A percentile compares a stretch with the other conserved stretches of the same genome.
These are phyloP conservation scores for Antitrichia curtipendula DNA, from an alignment of 225 moss, liverwort and hornwort species.

Conservation along the genomic window DNA sequence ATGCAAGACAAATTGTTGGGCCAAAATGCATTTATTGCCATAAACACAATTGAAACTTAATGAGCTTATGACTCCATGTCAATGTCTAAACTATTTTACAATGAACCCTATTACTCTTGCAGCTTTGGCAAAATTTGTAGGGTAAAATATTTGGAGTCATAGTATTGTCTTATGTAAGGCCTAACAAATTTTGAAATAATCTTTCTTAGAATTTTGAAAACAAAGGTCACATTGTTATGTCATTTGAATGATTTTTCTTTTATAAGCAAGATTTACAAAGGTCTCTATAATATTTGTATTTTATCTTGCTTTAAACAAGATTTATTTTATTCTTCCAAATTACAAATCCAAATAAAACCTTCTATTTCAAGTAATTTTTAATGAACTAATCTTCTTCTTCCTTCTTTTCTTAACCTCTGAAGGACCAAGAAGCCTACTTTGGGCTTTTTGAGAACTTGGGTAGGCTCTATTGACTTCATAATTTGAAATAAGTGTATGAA, in stretches of 20 bases:
- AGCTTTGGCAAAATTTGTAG: not conserved
- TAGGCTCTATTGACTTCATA: too few relatives aligned
- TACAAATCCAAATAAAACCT: not conserved
- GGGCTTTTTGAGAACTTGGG: too few relatives aligned
- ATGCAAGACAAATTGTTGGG: not conserved
- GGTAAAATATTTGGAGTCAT: not conserved
- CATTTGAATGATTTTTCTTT: rapidly evolving
- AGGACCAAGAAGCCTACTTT: too few relatives aligned
- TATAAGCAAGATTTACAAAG: not conserved
- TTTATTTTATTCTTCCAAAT: not conserved
- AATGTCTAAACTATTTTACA: not conserved
- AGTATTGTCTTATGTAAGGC: not conserved
- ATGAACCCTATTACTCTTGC: too few relatives aligned
- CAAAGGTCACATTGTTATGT: too few relatives aligned
- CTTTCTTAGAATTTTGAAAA: not conserved
- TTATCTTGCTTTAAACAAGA: not conserved
- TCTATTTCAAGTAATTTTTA: not conserved
- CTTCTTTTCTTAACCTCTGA: not conserved
- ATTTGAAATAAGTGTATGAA: too few relatives aligned
- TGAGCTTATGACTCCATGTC: not conserved
- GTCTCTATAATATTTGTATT: not conserved
- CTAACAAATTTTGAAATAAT: not conserved
- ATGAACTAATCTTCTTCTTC: not conserved
- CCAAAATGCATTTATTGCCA: not conserved
- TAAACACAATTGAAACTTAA: rapidly evolving